Evolutionary conservation across 2,329 filamentous ascomycete species (phyloP).

Genomic region (Cladophialophora yegresii): DNA sequence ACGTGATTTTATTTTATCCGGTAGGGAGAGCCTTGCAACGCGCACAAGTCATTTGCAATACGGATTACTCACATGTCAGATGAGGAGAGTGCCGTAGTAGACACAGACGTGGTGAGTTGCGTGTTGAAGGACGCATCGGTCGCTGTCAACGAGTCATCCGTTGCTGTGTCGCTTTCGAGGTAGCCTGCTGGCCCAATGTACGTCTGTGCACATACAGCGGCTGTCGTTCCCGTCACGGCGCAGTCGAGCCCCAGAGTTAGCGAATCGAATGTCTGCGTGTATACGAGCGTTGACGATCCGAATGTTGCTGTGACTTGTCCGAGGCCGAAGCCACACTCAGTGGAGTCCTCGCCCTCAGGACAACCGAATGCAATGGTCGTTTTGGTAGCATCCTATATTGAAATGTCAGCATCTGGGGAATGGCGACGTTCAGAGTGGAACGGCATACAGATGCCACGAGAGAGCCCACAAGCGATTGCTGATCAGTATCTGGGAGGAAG

Average conservation of each 20-base stretch:
- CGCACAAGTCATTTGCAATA: not conserved
- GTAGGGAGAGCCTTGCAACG: not conserved
- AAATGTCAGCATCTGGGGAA: not conserved
- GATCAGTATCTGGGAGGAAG: conserved; percentile 27
- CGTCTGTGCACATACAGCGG: conserved; percentile 28
- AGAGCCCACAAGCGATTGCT: conserved; percentile 28
- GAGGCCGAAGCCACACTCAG: conserved; percentile 26
- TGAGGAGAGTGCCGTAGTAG: conserved; percentile 15
- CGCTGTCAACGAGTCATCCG: conserved; percentile 11
- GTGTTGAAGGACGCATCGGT: conserved; percentile 13
- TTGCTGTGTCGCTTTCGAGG: conserved; percentile 13
- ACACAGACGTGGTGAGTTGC: conserved; percentile 18
- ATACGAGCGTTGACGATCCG: conserved; percentile 28
- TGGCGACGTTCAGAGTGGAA: not conserved
- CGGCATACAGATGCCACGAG: conserved; percentile 26
- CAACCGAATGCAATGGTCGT: conserved; percentile 32
- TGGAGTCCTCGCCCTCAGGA: conserved; percentile 16
- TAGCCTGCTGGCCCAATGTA: conserved; percentile 25
- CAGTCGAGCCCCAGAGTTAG: conserved; percentile 28
- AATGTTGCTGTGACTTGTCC: conserved; percentile 31
- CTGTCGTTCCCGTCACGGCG: conserved; percentile 30
- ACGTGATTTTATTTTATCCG: too few species aligned
- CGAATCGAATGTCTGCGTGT: conserved; percentile 19
- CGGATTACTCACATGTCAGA: conserved; percentile 25
- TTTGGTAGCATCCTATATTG: conserved; percentile 22